phyloP scores from a whole-genome alignment of 202 grass and related monocot genomes.

The Carex sylvatica region DNA sequence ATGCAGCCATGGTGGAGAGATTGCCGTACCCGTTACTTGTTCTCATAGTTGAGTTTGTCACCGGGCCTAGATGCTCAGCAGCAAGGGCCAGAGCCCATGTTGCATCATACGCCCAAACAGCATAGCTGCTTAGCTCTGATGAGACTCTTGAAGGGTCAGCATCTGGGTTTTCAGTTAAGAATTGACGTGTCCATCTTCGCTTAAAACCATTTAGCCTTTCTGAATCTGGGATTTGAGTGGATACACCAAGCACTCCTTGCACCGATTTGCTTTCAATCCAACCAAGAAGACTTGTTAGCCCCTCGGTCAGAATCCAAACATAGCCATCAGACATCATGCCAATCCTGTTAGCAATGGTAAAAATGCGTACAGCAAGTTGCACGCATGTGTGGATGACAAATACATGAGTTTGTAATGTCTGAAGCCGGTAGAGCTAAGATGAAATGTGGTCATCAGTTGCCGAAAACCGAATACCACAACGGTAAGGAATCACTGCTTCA shows the following conservation, averaged over 20 bases:
- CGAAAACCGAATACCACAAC: constrained; percentile 25
- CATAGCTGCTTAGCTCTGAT: constrained; percentile 30
- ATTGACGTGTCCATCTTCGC: constrained; percentile 28
- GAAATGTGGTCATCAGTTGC: constrained; percentile 36
- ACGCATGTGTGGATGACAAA: constrained; percentile 41
- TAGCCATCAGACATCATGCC: constrained; percentile 50
- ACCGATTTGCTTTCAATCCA: constrained; percentile 30
- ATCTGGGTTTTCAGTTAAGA: constrained; percentile 25
- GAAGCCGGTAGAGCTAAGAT: constrained; percentile 41
- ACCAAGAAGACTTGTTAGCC: constrained; percentile 23
- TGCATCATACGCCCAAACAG: constrained; percentile 44
- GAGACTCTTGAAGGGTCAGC: constrained; percentile 30
- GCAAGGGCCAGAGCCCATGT: constrained; percentile 45
- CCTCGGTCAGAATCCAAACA: constrained; percentile 46
- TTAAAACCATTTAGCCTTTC: constrained; percentile 17
- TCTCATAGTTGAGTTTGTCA: not conserved
- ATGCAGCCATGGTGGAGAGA: not conserved
- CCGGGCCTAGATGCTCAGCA: constrained; percentile 9
- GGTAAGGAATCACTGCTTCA: constrained; percentile 22
- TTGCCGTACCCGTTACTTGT: not conserved
- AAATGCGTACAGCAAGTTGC: constrained; percentile 23
- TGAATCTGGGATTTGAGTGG: constrained; percentile 33
- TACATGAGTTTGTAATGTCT: constrained; percentile 56
- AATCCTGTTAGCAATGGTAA: constrained; percentile 29
- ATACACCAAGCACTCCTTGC: constrained; percentile 39